Base-by-base conservation (phyloP, 768 basidiomycete genomes). In the Suillus clintonianus region DNA sequence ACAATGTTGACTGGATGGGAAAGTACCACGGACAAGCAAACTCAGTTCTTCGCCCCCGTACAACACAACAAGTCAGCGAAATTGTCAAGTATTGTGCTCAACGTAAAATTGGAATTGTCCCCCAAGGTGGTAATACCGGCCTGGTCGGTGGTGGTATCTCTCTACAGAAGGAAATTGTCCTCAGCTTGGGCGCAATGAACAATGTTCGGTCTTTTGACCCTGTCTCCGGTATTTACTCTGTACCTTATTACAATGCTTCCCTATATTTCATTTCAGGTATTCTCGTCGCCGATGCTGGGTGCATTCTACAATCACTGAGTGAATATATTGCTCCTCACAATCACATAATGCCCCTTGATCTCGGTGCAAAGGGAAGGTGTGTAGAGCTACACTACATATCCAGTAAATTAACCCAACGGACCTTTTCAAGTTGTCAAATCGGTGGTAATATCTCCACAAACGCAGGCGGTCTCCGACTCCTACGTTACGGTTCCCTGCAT, bases 41-140 rank as follows among this genome's bases (percentile, higher is more conserved):
- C 17, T 90, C 95, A 32, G 92, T 99, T 14, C 81, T 99, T 59
- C 94, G 91, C 73, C 97, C 97, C 6, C 92, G 89, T 69, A 88
- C 91, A 2, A 91, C 93, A 0, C 79, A 91, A 65, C 89, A 99
- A 78, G 95, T 99, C 73, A 91, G 90, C 75, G 80, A 90, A 68
- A 91, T 98, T 60, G 81, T 99, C 72, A 89, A 88, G 72, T 93
- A 89, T 82, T 99, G 97, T 77, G 87, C 89, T 69, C 82, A 89
- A 60, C 83, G 87, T 62, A 83, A 85, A 61, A 91, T 99, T 47
- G 89, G 89, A n/a, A 85, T 99, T 60, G 95, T 97, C 2, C 97
- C 97, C 2, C 97, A 99, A 76, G 97, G 97, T 54, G 97, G 97
- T 53, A 99, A 99, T 79, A 99, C 97, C 0, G 97, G 97, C 17